Evolutionary conservation across 768 basidiomycete genomes (phyloP), one percentile per base, ranked within the genome.

Genomic region (Lentinula edodes): DNA sequence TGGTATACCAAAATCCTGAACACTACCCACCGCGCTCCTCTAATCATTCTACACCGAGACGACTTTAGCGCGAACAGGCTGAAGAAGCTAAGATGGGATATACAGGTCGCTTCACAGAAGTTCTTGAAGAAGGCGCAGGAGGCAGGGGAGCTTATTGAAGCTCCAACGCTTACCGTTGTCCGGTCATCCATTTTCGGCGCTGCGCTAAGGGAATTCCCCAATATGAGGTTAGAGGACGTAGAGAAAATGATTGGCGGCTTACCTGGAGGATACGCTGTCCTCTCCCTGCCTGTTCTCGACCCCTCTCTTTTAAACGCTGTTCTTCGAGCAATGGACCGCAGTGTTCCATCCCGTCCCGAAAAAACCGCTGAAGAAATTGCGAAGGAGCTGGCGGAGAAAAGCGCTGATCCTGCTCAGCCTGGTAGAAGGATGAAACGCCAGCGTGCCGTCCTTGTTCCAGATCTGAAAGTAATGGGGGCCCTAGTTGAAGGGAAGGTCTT

Each of bases 131-230:
- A 75, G 20, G 76, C 82, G 61, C 64, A 62, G 61, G 66, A 15
- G 62, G n/a, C 58, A 34, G 67, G 64, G 20, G 68, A 68, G 20
- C 69, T 71, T 45, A 68, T 67, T 41, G 64, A 66, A 36, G 71
- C 70, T 20, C 87, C 88, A 8, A 78, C 78, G 41, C 80, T 95
- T 68, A 86, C 85, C 52, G 73, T 91, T 67, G 83, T 93, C 61
- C 85, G 88, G 50, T 89, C 92, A 9, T 84, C 88, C 64, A 83
- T 95, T 55, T 88, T 95, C 66, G 89, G 91, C 39, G 90, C 89
- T 61, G 85, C 89, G 1, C 73, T 92, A 23, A 83, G 91, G 43
- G 83, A 89, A 68, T 78, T 79, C 63, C 73, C 80, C 0, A 76
- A 80, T 50, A 65, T 89, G 45, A 80, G 87, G 66, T 68, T 76